Evolutionary conservation across 345 rosid genomes (phyloP), one percentile per base, ranked within the genome.

Genomic region (Eutrema heterophyllum): DNA sequence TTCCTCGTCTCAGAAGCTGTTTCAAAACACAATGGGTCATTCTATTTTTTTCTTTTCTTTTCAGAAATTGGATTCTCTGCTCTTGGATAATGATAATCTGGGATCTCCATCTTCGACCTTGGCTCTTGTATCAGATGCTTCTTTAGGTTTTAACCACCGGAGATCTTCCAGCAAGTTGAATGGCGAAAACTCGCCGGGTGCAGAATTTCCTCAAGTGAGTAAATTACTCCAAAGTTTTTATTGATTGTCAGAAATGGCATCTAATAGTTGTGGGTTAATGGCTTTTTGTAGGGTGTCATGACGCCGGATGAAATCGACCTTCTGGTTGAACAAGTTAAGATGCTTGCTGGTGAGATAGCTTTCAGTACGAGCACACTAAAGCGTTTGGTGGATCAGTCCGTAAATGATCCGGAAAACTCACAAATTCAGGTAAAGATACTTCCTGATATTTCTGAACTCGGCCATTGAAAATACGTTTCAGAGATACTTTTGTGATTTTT

Each of bases 321-420:
- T 78, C 86, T 92, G 10, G 95, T 88, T 50, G 98, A 96, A 86
- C 99, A 96, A 83, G 98, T 92, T 50, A 96, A 96, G 83, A 90
- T 96, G 97, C 95, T 92, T 78, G 98, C 99, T 60, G 99, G 89
- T 73, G 99, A 96, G 82, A 86, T 96, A 77, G 99, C 98, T 36
- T 90, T 96, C 70, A 78, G 96, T 80, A 85, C 85, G 4, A 96
- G 99, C 82, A 92, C 97, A 53, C 85, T 96, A 69, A 96, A 96
- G 83, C 98, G 99, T 71, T 81, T 92, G 75, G 83, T 89, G 56
- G 99, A 92, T 74, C 98, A 92, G 81, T 89, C 98, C 13, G 80
- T 63, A 49, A 84, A 86, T 84, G 97, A 92, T 83, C 98, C 98
- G 12, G 95, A 90, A 15, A 82, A 80, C 83, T 89, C 93, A 29